These are phyloP conservation scores for Trichosporon inkin DNA, from an alignment of 1,284 basidiomycete genomes.

Conservation along the genomic window DNA sequence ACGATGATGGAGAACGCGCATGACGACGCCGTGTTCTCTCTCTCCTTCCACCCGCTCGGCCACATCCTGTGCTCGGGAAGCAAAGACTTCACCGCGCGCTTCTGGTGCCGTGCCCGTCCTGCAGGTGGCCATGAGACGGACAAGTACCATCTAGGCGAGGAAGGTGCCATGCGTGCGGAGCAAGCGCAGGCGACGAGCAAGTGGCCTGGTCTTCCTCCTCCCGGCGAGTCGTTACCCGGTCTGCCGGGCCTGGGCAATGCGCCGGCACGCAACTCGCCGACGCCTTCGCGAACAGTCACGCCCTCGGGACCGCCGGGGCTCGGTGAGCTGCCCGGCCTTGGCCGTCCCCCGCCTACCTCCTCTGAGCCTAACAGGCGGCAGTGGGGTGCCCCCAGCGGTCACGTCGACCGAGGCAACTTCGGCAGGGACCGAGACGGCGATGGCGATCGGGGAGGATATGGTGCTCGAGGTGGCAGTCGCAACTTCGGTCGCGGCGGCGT, in stretches of 20 bases:
- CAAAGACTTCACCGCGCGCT: constrained; percentile 95
- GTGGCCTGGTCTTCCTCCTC: constrained; percentile 17
- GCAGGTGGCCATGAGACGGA: constrained; percentile 62
- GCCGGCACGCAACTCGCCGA: background rate
- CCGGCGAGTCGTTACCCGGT: constrained; percentile 7
- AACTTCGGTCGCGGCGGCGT: background rate
- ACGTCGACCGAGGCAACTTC: background rate
- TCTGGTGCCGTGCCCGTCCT: constrained; percentile 82
- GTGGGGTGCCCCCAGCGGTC: constrained; percentile 24
- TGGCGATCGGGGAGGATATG: background rate
- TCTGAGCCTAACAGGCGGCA: constrained; percentile 1
- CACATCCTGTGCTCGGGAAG: constrained; percentile 88
- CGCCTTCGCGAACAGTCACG: constrained; percentile 10
- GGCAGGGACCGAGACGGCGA: background rate
- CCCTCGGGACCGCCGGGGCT: constrained; percentile 4
- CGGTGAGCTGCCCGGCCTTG: background rate
- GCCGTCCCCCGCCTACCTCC: background rate
- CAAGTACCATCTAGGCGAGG: constrained; percentile 47
- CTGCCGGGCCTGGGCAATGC: constrained; percentile 14
- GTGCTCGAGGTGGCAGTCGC: background rate
- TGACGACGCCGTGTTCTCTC: constrained; percentile 94
- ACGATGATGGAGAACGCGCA: constrained; percentile 86
- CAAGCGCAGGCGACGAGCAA: constrained; percentile 14
- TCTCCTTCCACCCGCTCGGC: constrained; percentile 92
- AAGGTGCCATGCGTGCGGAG: constrained; percentile 29